Evolutionary conservation across 2,329 filamentous ascomycete genomes (phyloP).

Genomic region (Harringtonia lauricola): DNA sequence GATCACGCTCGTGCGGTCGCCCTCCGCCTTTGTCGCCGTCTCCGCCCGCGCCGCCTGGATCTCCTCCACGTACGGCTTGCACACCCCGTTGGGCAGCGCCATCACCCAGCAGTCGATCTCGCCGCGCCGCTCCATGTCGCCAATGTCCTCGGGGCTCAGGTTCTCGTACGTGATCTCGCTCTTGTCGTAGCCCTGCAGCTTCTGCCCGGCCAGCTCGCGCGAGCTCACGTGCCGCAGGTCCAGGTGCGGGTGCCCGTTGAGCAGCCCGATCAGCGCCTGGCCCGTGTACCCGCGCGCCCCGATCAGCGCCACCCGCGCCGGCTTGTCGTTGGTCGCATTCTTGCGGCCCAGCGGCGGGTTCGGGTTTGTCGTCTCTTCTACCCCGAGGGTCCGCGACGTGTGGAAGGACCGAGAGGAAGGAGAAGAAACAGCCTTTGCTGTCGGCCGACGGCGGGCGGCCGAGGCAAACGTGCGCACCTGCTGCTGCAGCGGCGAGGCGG

Average conservation of each 20-base stretch:
- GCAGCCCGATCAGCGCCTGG: constrained; percentile 74
- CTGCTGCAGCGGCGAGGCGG: constrained; percentile 9
- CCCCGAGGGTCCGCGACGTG: constrained; percentile 28
- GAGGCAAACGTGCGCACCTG: constrained; percentile 20
- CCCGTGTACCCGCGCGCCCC: constrained; percentile 91
- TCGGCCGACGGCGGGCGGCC: constrained; percentile 17
- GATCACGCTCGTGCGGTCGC: constrained; percentile 67
- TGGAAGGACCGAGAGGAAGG: constrained; percentile 2
- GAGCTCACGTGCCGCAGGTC: constrained; percentile 88
- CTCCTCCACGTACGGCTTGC: constrained; percentile 86
- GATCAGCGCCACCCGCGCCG: constrained; percentile 75
- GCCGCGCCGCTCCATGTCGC: constrained; percentile 70
- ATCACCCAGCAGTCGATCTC: constrained; percentile 95
- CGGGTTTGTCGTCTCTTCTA: constrained; percentile 63
- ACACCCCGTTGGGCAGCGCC: constrained; percentile 91
- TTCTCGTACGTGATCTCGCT: constrained; percentile 88
- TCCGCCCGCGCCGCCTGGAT: constrained; percentile 57
- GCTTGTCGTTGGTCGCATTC: constrained; percentile 71
- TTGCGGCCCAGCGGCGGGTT: constrained; percentile 84
- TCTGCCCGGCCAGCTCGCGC: constrained; percentile 78
- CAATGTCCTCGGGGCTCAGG: constrained; percentile 74
- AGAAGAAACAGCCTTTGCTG: too few relatives aligned
- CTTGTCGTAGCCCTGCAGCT: constrained; percentile 84
- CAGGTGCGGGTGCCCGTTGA: constrained; percentile 82
- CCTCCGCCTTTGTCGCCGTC: constrained; percentile 21